phyloP scores from a whole-genome alignment of 805 yeast genomes.

The Cyberlindnera bimundalis region DNA sequence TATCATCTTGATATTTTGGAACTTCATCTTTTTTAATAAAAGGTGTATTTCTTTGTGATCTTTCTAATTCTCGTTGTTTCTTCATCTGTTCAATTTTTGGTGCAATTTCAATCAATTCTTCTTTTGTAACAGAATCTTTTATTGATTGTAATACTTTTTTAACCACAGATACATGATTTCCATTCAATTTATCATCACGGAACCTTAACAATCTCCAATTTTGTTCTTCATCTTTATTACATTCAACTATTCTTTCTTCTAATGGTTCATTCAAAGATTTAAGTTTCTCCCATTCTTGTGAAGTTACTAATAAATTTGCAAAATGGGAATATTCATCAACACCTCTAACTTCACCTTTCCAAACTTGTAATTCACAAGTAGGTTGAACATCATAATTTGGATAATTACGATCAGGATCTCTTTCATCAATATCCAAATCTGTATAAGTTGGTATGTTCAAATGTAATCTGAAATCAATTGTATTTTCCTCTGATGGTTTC shows the following conservation, averaged over 20 bases:
- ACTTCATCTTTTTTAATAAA: slow-evolving; percentile 11
- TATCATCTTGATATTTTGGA: slow-evolving; percentile 7
- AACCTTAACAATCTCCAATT: slow-evolving; percentile 85
- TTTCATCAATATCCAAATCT: slow-evolving; percentile 56
- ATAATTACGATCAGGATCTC: slow-evolving; percentile 71
- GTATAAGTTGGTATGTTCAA: slow-evolving; percentile 55
- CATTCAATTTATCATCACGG: slow-evolving; percentile 88
- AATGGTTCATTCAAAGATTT: slow-evolving; percentile 74
- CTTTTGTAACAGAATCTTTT: slow-evolving; percentile 77
- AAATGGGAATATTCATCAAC: slow-evolving; percentile 59
- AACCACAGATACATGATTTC: slow-evolving; percentile 80
- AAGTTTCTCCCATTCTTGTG: slow-evolving; percentile 77
- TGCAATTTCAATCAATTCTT: slow-evolving; percentile 63
- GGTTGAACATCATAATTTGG: slow-evolving; percentile 83
- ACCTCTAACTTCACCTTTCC: slow-evolving; percentile 75
- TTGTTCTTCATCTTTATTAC: slow-evolving; percentile 55
- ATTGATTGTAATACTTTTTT: slow-evolving; percentile 81
- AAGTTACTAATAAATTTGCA: slow-evolving; percentile 56
- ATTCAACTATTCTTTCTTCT: slow-evolving; percentile 86
- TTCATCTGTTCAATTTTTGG: slow-evolving; percentile 56
- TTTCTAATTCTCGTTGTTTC: slow-evolving; percentile 49
- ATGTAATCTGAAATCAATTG: slow-evolving; percentile 79
- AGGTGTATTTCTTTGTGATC: slow-evolving; percentile 14
- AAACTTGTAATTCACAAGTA: slow-evolving; percentile 58
- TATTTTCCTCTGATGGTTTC: slow-evolving; percentile 96